Conservation (phyloP, 2,329 filamentous ascomycete genomes). For the Xylaria sp. region DNA sequence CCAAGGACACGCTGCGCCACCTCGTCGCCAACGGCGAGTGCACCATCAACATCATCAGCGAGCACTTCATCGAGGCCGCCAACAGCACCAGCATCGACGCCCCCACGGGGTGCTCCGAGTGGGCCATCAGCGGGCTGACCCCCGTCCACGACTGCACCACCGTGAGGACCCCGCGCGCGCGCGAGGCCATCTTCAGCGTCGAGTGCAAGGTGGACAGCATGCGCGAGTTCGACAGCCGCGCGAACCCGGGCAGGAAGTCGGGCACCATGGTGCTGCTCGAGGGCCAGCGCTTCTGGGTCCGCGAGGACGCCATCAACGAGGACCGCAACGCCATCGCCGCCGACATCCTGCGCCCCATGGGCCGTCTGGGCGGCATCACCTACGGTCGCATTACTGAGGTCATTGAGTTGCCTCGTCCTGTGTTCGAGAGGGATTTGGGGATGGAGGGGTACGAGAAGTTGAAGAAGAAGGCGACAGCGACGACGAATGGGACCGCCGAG, state of each 20-base stretch:
- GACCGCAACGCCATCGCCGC: constrained; percentile 79
- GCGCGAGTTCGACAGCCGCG: constrained; percentile 80
- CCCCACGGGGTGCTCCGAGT: constrained; percentile 81
- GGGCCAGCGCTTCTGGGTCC: constrained; percentile 86
- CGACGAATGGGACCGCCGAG: constrained; percentile 43
- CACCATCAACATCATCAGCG: constrained; percentile 86
- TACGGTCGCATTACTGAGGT: constrained; percentile 78
- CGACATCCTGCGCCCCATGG: constrained; percentile 78
- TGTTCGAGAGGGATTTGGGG: constrained; percentile 63
- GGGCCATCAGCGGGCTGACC: constrained; percentile 80
- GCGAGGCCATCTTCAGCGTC: constrained; percentile 83
- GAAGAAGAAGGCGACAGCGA: constrained; percentile 51
- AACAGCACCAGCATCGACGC: constrained; percentile 84
- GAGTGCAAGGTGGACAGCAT: constrained; percentile 81
- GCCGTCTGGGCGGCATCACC: constrained; percentile 84
- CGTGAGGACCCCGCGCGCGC: constrained; percentile 77
- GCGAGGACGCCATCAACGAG: constrained; percentile 87
- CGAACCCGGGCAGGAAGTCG: constrained; percentile 76
- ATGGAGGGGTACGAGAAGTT: constrained; percentile 68
- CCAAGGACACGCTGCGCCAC: constrained; percentile 85
- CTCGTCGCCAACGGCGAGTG: constrained; percentile 78
- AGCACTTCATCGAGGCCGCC: constrained; percentile 86
- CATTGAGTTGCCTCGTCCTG: constrained; percentile 75
- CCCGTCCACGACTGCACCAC: constrained; percentile 70
- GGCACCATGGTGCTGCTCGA: constrained; percentile 81